Percentiles rank a stretch among this genome's conserved stretches.
phyloP scores from a whole-genome alignment of 164 flowering plant species.

The Platanus orientalis region DNA sequence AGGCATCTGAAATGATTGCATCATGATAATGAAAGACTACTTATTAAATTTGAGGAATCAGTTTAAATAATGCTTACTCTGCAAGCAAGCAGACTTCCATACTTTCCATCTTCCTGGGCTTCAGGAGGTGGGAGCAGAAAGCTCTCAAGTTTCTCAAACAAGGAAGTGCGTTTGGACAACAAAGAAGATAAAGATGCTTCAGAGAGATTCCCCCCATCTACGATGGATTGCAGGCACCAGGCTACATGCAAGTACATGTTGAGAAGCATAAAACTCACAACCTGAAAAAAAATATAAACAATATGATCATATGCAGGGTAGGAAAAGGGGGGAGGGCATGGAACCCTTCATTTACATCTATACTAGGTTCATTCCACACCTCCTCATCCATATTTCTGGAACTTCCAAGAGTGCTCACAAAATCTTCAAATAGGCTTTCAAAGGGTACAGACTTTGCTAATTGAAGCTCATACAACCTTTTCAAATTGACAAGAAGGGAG shows the following conservation, averaged over 20 bases:
- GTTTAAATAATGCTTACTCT: constrained; percentile 49
- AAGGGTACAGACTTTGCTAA: constrained; percentile 56
- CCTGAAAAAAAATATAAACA: constrained; percentile 40
- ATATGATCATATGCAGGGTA: constrained; percentile 3
- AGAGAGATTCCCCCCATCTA: constrained; percentile 48
- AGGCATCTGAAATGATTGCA: background rate
- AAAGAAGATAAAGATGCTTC: constrained; percentile 64
- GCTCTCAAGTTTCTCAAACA: constrained; percentile 65
- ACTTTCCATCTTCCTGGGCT: constrained; percentile 29
- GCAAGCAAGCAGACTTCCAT: constrained; percentile 54
- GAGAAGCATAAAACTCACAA: constrained; percentile 69
- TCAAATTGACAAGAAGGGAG: constrained; percentile 83
- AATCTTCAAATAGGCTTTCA: constrained; percentile 61
- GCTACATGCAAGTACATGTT: constrained; percentile 84
- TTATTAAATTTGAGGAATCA: background rate
- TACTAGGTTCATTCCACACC: constrained; percentile 35
- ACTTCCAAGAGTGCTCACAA: constrained; percentile 38
- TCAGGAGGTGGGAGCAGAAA: constrained; percentile 36
- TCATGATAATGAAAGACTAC: background rate
- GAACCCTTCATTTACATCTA: background rate
- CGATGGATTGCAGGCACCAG: constrained; percentile 70
- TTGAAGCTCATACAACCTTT: constrained; percentile 91
- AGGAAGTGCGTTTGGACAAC: constrained; percentile 51
- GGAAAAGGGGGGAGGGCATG: too few species aligned
- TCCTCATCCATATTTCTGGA: constrained; percentile 64